phyloP scores from a whole-genome alignment of 2,329 filamentous ascomycete species.

The Neonectria hederae region DNA sequence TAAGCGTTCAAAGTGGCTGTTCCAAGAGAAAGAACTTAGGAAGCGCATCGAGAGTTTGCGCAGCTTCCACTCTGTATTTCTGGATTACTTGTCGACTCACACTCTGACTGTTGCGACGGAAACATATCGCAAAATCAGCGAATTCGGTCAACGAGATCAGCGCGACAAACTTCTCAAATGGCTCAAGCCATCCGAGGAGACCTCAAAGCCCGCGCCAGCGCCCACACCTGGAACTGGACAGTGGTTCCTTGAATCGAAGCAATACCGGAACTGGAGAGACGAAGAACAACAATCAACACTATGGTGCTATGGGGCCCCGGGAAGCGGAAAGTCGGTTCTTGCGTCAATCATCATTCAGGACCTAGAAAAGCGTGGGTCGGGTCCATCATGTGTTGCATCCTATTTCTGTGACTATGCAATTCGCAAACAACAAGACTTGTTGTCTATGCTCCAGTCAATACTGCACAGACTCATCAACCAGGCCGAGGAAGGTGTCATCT shows the following conservation, averaged over 20 bases:
- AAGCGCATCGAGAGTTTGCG: constrained; percentile 9
- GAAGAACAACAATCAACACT: not conserved
- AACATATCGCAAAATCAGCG: not conserved
- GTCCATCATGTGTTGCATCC: not conserved
- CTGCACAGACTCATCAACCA: not conserved
- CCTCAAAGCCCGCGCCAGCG: not conserved
- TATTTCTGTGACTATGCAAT: constrained; percentile 9
- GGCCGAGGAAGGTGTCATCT: not conserved
- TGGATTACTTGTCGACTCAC: constrained; percentile 5
- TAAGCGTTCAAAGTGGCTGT: constrained; percentile 7
- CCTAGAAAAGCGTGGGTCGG: not conserved
- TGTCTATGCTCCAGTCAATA: not conserved
- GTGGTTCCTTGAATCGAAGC: not conserved
- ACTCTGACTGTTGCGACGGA: constrained; percentile 1
- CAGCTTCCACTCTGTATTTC: constrained; percentile 1
- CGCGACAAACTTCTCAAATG: constrained; percentile 2
- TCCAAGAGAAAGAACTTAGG: constrained; percentile 1
- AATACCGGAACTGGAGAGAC: not conserved
- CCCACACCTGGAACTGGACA: constrained; percentile 1
- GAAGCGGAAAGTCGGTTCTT: constrained; percentile 7
- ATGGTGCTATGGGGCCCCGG: constrained; percentile 1
- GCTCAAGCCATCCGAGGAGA: not conserved
- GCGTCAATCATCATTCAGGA: not conserved
- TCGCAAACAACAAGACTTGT: not conserved
- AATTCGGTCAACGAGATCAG: not conserved